phyloP scores from a whole-genome alignment of 1,284 basidiomycete genomes.

The Apiotrichum siamense region DNA sequence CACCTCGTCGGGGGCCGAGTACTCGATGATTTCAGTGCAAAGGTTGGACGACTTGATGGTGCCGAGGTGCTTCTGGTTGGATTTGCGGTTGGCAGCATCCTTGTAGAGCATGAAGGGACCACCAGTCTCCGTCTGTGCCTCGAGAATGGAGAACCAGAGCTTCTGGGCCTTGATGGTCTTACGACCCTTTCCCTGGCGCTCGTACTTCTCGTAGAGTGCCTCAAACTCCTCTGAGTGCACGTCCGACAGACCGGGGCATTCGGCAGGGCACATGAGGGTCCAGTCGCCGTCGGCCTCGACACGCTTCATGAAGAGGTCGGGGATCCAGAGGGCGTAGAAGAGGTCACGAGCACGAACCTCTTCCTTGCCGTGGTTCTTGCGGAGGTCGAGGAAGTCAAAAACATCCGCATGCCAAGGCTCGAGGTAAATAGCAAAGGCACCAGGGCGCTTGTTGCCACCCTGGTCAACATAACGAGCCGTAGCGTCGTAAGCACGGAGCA shows the following conservation, averaged over 20 bases:
- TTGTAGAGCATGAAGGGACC: conserved; percentile 99
- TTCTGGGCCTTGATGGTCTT: conserved; percentile 93
- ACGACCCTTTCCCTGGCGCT: conserved; percentile 79
- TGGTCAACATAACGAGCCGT: conserved; percentile 99
- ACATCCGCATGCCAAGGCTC: conserved; percentile 98
- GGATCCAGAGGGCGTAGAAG: conserved; percentile 98
- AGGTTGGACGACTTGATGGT: conserved; percentile 99
- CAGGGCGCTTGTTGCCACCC: conserved; percentile 98
- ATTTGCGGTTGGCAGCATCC: conserved; percentile 83
- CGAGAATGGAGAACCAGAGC: conserved; percentile 96
- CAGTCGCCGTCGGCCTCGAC: conserved; percentile 82
- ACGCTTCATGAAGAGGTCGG: conserved; percentile 97
- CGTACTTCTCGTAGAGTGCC: conserved; percentile 80
- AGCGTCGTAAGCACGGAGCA: conserved; percentile 97
- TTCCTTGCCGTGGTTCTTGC: conserved; percentile 99
- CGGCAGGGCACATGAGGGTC: conserved; percentile 97
- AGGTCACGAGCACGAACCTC: conserved; percentile 94
- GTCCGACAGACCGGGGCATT: conserved; percentile 85
- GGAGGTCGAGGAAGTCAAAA: conserved; percentile 95
- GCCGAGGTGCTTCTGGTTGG: conserved; percentile 97
- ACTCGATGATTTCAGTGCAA: conserved; percentile 99
- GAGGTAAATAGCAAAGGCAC: conserved; percentile 95
- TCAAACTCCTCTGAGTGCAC: conserved; percentile 91
- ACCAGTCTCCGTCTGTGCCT: conserved; percentile 97
- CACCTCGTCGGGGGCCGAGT: conserved; percentile 94